Evolutionary conservation across 345 rosid genomes (phyloP).

Genomic region (Excoecaria cochinchinensis): DNA sequence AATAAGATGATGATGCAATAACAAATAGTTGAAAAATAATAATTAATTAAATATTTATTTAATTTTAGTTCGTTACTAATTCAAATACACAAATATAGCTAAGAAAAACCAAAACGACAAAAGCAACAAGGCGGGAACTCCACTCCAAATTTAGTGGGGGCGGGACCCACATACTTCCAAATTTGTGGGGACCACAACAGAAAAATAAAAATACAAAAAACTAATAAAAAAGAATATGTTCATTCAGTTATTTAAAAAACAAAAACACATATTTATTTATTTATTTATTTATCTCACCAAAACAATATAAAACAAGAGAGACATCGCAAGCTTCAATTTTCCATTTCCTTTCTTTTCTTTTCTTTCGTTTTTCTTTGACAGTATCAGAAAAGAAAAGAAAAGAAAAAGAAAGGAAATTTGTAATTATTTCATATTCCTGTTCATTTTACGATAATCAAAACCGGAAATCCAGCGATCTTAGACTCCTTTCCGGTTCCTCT

Average conservation of each 20-base stretch:
- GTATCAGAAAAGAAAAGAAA: background rate
- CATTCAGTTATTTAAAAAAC: too few relatives aligned
- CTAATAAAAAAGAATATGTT: too few relatives aligned
- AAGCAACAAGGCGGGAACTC: conserved; percentile 25
- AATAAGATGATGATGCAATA: too few relatives aligned
- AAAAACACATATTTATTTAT: too few relatives aligned
- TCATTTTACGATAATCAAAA: background rate
- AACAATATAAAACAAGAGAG: background rate
- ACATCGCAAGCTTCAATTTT: background rate
- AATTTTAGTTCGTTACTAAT: background rate
- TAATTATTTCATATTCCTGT: background rate
- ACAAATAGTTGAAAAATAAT: too few relatives aligned
- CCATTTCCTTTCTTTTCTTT: conserved; percentile 5
- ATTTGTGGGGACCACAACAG: background rate
- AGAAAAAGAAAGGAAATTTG: background rate
- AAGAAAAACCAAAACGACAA: background rate
- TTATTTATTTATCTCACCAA: too few relatives aligned
- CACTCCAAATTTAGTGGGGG: conserved; percentile 16
- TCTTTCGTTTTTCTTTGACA: background rate
- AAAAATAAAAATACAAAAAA: background rate
- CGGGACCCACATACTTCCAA: conserved; percentile 5
- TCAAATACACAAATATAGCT: background rate
- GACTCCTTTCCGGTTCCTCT: background rate
- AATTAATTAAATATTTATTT: background rate
- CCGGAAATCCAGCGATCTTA: background rate